Base-by-base conservation (phyloP, 2,329 filamentous ascomycete species). In the Fusarium veterinarium region DNA sequence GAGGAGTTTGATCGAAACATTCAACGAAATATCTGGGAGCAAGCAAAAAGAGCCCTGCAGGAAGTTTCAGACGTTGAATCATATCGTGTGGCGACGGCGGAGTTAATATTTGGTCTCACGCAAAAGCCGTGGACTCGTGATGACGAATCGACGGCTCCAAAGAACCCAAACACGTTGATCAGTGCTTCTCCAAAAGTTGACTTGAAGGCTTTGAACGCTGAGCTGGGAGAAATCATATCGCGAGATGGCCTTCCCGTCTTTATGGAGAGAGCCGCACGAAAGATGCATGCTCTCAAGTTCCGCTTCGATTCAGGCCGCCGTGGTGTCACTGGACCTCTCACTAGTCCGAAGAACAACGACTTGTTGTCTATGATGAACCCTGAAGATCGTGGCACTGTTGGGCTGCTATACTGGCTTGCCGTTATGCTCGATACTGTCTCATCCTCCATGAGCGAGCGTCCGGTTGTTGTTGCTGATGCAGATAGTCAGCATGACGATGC, bases 361-460 rank as follows among this genome's bases (percentile, higher is more conserved):
- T 28, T 61, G 1, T 8, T 64, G 2, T 46, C 65, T 0, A 23
- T 53, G 16, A 70, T 77, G 58, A 72, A 57, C 1, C 49, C 48
- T 3, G 60, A 75, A 42, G 80, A 83, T 9, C 76, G 77, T 11
- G 76, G 83, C 16, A 89, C 88, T 0, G 81, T 90, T 31, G 83
- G 86, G 17, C 78, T 90, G 16, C 74, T 90, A 5, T 90, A 87
- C 73, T 90, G 88, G 88, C 80, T 90, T 20, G 86, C 85, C 0
- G 81, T 89, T 49, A 90, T 90, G 88, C 87, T 89, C 52, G 88
- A 90, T 72, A 90, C 88, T 0, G 78, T 89, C 13, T 88, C 86
- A 0, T 84, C 88, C 0, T 86, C 87, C 3, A 87, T 90, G 82
- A 83, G 86, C 38, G 70, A 79, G 64, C 69, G 78, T 30, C 76